Evolutionary conservation across 768 basidiomycete genomes (phyloP), one percentile per base, ranked within the genome.

Genomic region (Lactarius trivialis): DNA sequence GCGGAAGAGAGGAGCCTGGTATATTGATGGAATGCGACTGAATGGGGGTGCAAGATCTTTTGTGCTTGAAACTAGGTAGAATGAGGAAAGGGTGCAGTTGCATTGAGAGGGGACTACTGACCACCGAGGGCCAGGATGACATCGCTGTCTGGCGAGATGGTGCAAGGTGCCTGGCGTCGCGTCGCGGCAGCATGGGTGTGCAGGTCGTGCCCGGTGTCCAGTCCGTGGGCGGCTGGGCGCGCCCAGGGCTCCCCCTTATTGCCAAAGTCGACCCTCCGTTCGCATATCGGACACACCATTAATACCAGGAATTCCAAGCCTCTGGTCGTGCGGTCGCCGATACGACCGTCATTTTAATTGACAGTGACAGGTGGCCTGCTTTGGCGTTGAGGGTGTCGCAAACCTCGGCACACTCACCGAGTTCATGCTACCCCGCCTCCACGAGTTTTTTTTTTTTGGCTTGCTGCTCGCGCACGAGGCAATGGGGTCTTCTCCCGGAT

Each of bases 381-480:
- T n/a, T n/a, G n/a, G n/a, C n/a, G n/a, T n/a, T n/a, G 53, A 84
- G 86, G 68, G 98, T 98, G 95, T 98, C 77, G 89, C 92, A 68
- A 98, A 98, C 75, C 78, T 98, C 60, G 84, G 84, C 60, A 86
- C 85, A 8, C 82, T 99, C 68, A 84, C 86, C 69, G 93, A 98
- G 70, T 97, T 98, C 70, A 95, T 99, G 61, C 77, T 98, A n/a
- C 96, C 96, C 1, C 85, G 96, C 24, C 74, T 97, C 56, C 84
- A 94, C 70, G 95, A 98, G 70, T n/a, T n/a, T n/a, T n/a, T n/a
- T n/a, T 99, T 93, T 76, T 78, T 80, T 11, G 97, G 96, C 32
- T 71, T 99, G 66, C 73, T 83, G 5, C 77, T 99, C 21, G 91
- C 92, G n/a, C 85, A 91, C 1, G 75, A 78, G 5, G 93, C 95